phyloP scores from a whole-genome alignment of 495 filamentous ascomycete genomes.

The Chaetomium cochliodes region DNA sequence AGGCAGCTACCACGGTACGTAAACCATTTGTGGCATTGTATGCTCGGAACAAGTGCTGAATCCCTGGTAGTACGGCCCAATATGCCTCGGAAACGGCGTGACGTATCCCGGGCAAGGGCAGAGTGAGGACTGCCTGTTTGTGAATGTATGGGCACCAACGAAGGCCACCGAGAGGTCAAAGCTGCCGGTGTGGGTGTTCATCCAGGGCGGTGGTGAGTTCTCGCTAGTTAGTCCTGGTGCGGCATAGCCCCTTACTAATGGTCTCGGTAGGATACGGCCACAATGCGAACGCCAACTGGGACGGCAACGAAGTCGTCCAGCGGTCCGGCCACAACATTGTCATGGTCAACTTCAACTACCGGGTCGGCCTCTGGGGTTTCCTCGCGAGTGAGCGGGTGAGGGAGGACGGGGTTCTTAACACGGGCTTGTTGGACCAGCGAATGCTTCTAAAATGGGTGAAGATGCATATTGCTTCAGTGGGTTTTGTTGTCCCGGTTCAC shows the following conservation, averaged over 20 bases:
- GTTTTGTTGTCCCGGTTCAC: constrained; percentile 7
- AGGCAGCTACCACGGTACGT: constrained; percentile 32
- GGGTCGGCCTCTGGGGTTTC: constrained; percentile 73
- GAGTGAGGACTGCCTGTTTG: constrained; percentile 73
- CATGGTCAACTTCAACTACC: constrained; percentile 72
- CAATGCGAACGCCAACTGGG: constrained; percentile 64
- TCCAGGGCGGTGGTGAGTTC: constrained; percentile 65
- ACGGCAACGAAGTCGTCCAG: constrained; percentile 60
- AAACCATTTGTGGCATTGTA: neutral
- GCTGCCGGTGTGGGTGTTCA: constrained; percentile 69
- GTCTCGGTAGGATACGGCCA: constrained; percentile 52
- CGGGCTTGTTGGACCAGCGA: constrained; percentile 69
- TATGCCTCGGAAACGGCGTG: constrained; percentile 53
- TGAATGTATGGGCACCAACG: constrained; percentile 69
- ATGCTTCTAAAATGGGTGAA: constrained; percentile 69
- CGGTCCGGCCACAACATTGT: constrained; percentile 60
- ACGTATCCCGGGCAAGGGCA: constrained; percentile 38
- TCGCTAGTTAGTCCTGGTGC: neutral
- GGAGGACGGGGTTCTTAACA: constrained; percentile 59
- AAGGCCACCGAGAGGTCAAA: constrained; percentile 48
- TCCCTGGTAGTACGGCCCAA: constrained; percentile 39
- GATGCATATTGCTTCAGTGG: constrained; percentile 57
- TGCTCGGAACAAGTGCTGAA: neutral
- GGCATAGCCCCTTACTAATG: neutral
- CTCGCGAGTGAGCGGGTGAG: constrained; percentile 61